Base-by-base conservation (phyloP, 2,329 filamentous ascomycete species). In the Arthrobotrys conoides region DNA sequence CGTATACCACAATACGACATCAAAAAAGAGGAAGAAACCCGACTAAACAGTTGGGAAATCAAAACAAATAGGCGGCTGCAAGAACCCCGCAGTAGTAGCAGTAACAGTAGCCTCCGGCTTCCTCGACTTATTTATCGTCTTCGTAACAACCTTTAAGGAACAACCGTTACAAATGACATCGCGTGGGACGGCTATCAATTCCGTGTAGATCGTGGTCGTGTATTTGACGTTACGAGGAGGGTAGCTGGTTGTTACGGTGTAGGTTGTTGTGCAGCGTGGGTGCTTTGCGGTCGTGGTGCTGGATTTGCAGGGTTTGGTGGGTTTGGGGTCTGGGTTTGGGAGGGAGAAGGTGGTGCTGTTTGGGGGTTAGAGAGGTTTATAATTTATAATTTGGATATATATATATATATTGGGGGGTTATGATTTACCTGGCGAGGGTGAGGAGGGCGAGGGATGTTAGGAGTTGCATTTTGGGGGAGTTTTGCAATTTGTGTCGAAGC, bases 401-500 rank as follows among this genome's bases (percentile, higher is more conserved):
- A 30, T 30, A 30, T 30, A 30, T 30, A 30, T 30, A 3, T 12
- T 30, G 10, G 3, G 12, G 16, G 16, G 14, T 57, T 12, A 20
- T 57, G 16, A n/a, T 30, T 44, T 69, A 75, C 71, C 71, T 66
- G 16, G 41, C 55, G 4, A 75, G 22, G 46, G 51, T 75, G 14
- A 75, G 57, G 33, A 68, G 41, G 16, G 71, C 41, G 55, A 75
- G 41, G 16, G 64, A 49, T 53, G 48, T 27, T 14, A 67, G 33
- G 55, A 75, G 49, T 33, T 75, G 63, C 71, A 75, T 75, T 22
- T 75, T 75, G 49, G n/a, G n/a, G n/a, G n/a, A n/a, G n/a, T n/a
- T n/a, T n/a, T n/a, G n/a, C n/a, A n/a, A n/a, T n/a, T n/a, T n/a
- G n/a, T n/a, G n/a, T n/a, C n/a, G n/a, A n/a, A n/a, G 20, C 22